Evolutionary conservation across 352 stramenopile genomes (phyloP), one percentile per base, ranked within the genome.

Genomic region (Phytopythium boreale): DNA sequence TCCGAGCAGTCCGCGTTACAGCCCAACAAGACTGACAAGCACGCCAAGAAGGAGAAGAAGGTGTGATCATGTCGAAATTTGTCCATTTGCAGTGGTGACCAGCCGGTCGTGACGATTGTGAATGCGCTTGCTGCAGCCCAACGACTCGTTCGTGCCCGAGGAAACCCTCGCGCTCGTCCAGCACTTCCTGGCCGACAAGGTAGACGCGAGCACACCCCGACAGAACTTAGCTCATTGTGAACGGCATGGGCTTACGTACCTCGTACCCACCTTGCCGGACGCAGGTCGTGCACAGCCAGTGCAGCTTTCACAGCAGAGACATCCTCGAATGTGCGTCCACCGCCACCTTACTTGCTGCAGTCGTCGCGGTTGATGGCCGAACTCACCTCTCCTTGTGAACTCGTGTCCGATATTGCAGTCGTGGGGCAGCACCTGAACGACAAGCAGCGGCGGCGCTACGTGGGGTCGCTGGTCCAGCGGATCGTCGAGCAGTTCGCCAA

Each of bases 201-300:
- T 85, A 63, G 26, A 27, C 4, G 4, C 12, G 17, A 24, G 14
- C 20, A 4, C 43, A 5, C 20, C 12, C 5, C 19, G 6, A 26
- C 9, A 50, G 7, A 27, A 50, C 19, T 1, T 20, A 0, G 8
- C 19, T 43, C 31, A 56, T 31, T 27, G 15, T 2, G 39, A 20
- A 12, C 20, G 19, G 15, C 8, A 12, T 9, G 58, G 17, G 64
- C 10, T 26, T 9, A 53, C 19, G 26, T 20, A 37, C 27, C 26
- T 37, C 56, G 24, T 17, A 19, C 49, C 11, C 52, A 27, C 24
- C 20, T 63, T 53, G 20, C 14, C 10, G 37, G 3, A 22, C 31
- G n/a, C 49, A 90, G 79, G 76, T 90, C 61, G 34, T 56, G 4
- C 76, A 83, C 31, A 86, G 83, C 62, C 79, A 80, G 60, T 80